Percentiles rank a stretch among this genome's conserved stretches.
These are phyloP conservation scores for Talaromyces borbonicus DNA, from an alignment of 495 filamentous ascomycete species.

Conservation along the genomic window DNA sequence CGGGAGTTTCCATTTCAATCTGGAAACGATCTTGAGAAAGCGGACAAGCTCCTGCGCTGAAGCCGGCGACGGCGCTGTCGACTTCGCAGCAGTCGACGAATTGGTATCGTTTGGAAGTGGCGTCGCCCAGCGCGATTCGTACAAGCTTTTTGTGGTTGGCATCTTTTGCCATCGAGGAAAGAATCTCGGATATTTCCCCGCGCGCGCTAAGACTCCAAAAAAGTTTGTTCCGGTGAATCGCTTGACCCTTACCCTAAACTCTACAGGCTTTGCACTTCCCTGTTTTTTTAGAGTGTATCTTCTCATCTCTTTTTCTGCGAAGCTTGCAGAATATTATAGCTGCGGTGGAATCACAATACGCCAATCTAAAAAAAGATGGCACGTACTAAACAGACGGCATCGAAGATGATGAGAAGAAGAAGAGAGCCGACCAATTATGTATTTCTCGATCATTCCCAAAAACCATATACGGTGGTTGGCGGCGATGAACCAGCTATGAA, in stretches of 20 bases:
- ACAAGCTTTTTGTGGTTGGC: constrained; percentile 1
- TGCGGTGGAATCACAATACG: too few species aligned
- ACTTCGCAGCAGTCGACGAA: constrained; percentile 1
- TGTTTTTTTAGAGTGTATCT: too few species aligned
- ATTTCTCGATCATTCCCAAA: background rate
- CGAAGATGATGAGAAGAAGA: background rate
- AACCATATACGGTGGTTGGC: background rate
- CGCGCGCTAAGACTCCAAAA: too few species aligned
- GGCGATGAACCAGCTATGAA: background rate
- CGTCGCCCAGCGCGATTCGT: constrained; percentile 5
- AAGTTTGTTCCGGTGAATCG: too few species aligned
- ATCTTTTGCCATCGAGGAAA: background rate
- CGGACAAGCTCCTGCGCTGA: constrained; percentile 36
- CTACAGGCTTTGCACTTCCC: too few species aligned
- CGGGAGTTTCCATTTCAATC: constrained; percentile 51
- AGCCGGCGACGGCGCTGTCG: background rate
- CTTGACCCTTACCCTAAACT: too few species aligned
- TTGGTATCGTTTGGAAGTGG: too few species aligned
- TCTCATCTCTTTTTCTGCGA: too few species aligned
- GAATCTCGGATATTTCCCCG: too few species aligned
- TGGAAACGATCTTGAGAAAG: constrained; percentile 45
- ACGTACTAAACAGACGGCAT: background rate
- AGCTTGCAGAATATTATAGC: too few species aligned
- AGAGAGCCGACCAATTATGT: background rate
- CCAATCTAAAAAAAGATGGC: background rate